Conservation (phyloP, 1,284 basidiomycete genomes). For the Violaceomyces palustris region DNA sequence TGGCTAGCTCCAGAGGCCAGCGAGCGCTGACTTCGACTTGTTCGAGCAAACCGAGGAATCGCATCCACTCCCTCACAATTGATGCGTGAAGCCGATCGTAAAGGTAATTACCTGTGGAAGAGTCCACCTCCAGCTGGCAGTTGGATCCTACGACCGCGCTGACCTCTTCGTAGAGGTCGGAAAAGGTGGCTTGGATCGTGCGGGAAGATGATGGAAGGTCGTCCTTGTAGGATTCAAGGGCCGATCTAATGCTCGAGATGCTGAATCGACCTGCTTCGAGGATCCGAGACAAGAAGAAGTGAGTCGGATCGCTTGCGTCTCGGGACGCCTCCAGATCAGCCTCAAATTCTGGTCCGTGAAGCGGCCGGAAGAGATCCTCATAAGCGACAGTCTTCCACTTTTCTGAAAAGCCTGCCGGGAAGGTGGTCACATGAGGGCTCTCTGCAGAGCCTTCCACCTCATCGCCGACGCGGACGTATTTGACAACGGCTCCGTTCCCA, state of each 20-base stretch:
- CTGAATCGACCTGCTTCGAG: conserved; percentile 43
- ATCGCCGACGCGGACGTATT: conserved; percentile 25
- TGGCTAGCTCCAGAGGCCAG: conserved; percentile 35
- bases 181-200: conserved; percentile 6
- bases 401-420: no score
- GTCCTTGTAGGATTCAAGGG: conserved; percentile 16
- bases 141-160: conserved; percentile 18
- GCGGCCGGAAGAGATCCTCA: conserved; percentile 25
- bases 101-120: conserved; percentile 19
- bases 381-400: conserved; percentile 32
- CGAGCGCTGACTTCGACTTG: conserved; percentile 39
- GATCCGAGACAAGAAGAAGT: conserved; percentile 38
- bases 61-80: conserved; percentile 38
- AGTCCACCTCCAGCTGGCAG: conserved; percentile 27
- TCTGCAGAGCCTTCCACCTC: conserved; percentile 15
- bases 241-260: conserved; percentile 19
- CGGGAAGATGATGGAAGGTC: conserved; percentile 4
- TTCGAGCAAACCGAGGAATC: conserved; percentile 40
- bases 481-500: conserved; percentile 30
- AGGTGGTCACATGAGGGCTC: no score
- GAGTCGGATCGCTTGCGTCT: conserved; percentile 14
- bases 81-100: conserved; percentile 26
- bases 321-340: conserved; percentile 26
- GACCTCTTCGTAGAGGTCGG: conserved; percentile 26
- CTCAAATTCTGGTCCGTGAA: conserved; percentile 41